Evolutionary conservation across 1,139 yeast species (phyloP).

Genomic region (Chernovozyma sophiae-reginae): DNA sequence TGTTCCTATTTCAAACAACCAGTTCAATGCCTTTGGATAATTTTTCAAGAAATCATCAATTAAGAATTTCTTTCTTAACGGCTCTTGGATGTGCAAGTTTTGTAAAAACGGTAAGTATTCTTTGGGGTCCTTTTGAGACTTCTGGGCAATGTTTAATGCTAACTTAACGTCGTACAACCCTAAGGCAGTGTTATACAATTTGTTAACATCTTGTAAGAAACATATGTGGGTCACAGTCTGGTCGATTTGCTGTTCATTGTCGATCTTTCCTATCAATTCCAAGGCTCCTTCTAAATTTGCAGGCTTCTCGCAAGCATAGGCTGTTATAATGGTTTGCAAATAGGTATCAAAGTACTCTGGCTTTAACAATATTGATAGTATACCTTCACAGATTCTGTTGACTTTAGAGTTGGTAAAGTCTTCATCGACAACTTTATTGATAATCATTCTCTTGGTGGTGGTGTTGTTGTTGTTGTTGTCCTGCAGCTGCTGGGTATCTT

Average conservation of each 20-base stretch:
- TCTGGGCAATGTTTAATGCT: conserved; percentile 84
- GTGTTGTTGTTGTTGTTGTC: conserved; percentile 10
- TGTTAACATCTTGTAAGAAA: conserved; percentile 85
- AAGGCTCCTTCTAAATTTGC: conserved; percentile 79
- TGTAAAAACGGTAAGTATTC: conserved; percentile 93
- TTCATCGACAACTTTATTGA: conserved; percentile 14
- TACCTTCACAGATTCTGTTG: conserved; percentile 70
- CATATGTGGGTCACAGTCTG: conserved; percentile 76
- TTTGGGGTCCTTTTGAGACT: conserved; percentile 96
- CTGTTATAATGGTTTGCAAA: conserved; percentile 79
- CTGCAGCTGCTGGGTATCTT: conserved; percentile 20
- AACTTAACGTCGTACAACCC: conserved; percentile 80
- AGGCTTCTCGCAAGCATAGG: conserved; percentile 88
- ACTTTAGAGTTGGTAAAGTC: conserved; percentile 55
- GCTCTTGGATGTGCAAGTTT: conserved; percentile 63
- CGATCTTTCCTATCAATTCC: conserved; percentile 49
- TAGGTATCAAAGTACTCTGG: conserved; percentile 56
- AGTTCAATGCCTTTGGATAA: conserved; percentile 61
- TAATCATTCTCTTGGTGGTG: conserved; percentile 21
- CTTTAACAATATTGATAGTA: conserved; percentile 52
- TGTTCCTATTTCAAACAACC: conserved; percentile 52
- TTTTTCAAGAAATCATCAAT: conserved; percentile 78
- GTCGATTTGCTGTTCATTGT: conserved; percentile 50
- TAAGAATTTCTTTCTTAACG: conserved; percentile 63
- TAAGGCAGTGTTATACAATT: conserved; percentile 73